These are phyloP conservation scores for Suhomyces coccinellae DNA, from an alignment of 1,139 yeast species.

Conservation along the genomic window DNA sequence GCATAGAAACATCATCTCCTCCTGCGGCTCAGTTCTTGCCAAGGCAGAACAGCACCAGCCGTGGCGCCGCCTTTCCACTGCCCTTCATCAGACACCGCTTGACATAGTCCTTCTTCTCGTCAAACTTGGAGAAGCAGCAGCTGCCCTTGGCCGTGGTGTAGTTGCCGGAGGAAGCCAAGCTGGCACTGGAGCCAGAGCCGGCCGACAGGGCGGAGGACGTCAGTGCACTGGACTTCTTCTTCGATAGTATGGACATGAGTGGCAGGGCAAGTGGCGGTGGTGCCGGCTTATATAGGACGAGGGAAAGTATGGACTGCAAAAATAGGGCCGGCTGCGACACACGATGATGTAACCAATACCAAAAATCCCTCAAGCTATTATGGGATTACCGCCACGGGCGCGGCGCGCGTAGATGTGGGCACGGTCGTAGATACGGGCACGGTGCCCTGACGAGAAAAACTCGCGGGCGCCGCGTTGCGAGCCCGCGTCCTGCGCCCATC, in stretches of 20 bases:
- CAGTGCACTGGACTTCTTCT: constrained; percentile 13
- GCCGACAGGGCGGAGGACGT: constrained; percentile 12
- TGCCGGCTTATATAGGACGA: neutral
- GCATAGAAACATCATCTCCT: too few relatives aligned
- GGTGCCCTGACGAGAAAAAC: neutral
- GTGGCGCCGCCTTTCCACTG: constrained; percentile 24
- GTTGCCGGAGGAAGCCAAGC: constrained; percentile 6
- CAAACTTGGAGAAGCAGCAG: constrained; percentile 32
- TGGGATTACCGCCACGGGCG: constrained; percentile 6
- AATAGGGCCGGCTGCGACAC: constrained; percentile 5
- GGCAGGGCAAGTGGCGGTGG: neutral
- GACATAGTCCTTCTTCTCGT: constrained; percentile 47
- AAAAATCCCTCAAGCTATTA: constrained; percentile 13
- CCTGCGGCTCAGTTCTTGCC: constrained; percentile 34
- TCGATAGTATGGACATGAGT: constrained; percentile 15
- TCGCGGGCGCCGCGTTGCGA: too few relatives aligned
- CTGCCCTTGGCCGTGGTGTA: constrained; percentile 11
- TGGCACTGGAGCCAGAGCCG: constrained; percentile 1
- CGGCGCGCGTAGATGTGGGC: neutral
- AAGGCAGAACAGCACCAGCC: constrained; percentile 41
- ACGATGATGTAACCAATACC: constrained; percentile 15
- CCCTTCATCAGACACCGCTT: constrained; percentile 40
- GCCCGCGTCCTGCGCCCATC: neutral
- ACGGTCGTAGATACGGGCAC: constrained; percentile 1
- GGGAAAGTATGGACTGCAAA: constrained; percentile 3